phyloP scores from a whole-genome alignment of 345 rosid species.

The Ceriops decandra region DNA sequence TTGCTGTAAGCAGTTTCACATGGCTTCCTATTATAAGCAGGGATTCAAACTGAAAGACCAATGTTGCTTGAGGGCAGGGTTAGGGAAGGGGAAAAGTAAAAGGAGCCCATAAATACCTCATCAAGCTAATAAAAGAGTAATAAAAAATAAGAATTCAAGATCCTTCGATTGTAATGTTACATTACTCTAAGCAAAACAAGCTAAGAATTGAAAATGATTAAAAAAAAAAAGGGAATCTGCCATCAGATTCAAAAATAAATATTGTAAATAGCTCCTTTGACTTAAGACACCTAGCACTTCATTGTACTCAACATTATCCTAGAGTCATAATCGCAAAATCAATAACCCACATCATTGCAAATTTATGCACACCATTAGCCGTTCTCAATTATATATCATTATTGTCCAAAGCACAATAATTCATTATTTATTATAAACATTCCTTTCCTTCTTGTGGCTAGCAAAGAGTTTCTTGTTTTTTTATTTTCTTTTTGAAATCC shows the following conservation, averaged over 20 bases:
- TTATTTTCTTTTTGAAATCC: background rate
- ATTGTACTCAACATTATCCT: slow-evolving; percentile 14
- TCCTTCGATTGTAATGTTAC: background rate
- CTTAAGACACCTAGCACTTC: slow-evolving; percentile 4
- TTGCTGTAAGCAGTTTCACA: slow-evolving; percentile 75
- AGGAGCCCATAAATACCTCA: slow-evolving; percentile 50
- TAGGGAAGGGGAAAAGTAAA: slow-evolving; percentile 11
- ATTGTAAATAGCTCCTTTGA: background rate
- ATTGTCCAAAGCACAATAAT: background rate
- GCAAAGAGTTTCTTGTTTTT: background rate
- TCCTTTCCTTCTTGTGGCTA: background rate
- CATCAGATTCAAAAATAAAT: background rate
- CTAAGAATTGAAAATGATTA: background rate
- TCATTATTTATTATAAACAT: background rate
- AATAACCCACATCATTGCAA: too few relatives aligned
- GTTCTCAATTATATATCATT: background rate
- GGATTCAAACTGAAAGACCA: slow-evolving; percentile 12
- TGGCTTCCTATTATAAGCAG: slow-evolving; percentile 59
- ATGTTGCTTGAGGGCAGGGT: background rate
- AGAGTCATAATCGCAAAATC: too few relatives aligned
- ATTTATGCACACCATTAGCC: background rate
- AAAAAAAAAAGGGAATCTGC: background rate
- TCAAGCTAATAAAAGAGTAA: slow-evolving; percentile 56
- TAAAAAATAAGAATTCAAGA: slow-evolving; percentile 6
- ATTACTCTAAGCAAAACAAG: background rate